A percentile compares a stretch with the other conserved stretches of the same genome.
phyloP scores from a whole-genome alignment of 257 asterid genomes.

The Voacanga thouarsii region DNA sequence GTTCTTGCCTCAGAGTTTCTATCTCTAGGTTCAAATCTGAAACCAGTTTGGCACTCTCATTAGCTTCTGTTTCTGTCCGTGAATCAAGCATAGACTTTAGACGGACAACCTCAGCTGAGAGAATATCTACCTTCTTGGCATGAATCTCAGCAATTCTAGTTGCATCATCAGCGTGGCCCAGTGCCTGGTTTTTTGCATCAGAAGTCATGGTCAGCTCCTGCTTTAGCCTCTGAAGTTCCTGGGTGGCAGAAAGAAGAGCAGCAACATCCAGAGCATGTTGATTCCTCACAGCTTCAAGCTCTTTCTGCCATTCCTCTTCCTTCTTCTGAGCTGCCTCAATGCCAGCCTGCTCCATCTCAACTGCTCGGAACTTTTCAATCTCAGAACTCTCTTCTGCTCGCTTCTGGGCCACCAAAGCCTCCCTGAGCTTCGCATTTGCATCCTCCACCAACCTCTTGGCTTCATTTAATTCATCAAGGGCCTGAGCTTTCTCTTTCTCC shows the following conservation, averaged over 20 bases:
- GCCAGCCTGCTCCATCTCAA: slow-evolving; percentile 90
- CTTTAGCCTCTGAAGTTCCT: slow-evolving; percentile 72
- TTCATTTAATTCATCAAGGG: slow-evolving; percentile 69
- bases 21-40: slow-evolving; percentile 63
- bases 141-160: slow-evolving; percentile 67
- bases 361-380: slow-evolving; percentile 80
- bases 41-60: slow-evolving; percentile 50
- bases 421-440: slow-evolving; percentile 80
- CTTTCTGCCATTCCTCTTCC: slow-evolving; percentile 78
- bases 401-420: slow-evolving; percentile 77
- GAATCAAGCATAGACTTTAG: slow-evolving; percentile 64
- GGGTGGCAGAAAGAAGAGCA: slow-evolving; percentile 63
- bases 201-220: slow-evolving; percentile 57
- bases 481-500: slow-evolving; percentile 77
- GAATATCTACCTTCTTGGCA: slow-evolving; percentile 60
- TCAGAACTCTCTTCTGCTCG: slow-evolving; percentile 85
- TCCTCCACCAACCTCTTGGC: slow-evolving; percentile 66
- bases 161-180: slow-evolving; percentile 75
- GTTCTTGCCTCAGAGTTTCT: slow-evolving; percentile 54
- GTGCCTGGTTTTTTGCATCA: slow-evolving; percentile 79
- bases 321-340: slow-evolving; percentile 80
- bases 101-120: slow-evolving; percentile 70
- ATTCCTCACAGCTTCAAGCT: slow-evolving; percentile 67
- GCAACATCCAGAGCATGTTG: slow-evolving; percentile 75
- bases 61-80: slow-evolving; percentile 46